Evolutionary conservation across 768 basidiomycete species (phyloP).

Genomic region (Cyathus striatus): DNA sequence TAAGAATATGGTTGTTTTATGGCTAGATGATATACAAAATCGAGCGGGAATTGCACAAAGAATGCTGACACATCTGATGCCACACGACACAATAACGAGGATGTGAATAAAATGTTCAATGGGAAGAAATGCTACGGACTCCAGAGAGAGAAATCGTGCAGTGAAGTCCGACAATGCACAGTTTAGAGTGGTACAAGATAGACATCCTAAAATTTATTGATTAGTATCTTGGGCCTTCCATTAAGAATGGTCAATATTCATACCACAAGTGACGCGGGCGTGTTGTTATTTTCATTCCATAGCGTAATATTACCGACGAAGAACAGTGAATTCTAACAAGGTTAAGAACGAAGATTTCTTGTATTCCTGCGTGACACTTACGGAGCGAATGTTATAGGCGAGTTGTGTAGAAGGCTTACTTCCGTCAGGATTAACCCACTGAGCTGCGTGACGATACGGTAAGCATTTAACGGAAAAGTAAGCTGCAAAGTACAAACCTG

Average conservation of each 20-base stretch:
- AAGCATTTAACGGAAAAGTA: background rate
- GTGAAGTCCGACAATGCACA: too few relatives aligned
- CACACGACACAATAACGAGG: too few relatives aligned
- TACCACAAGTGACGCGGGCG: conserved; percentile 27
- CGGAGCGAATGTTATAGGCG: conserved; percentile 30
- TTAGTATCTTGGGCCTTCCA: too few relatives aligned
- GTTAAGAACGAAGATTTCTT: background rate
- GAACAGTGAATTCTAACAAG: conserved; percentile 29
- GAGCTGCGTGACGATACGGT: conserved; percentile 25
- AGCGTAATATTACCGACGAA: conserved; percentile 37
- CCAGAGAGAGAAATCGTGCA: too few relatives aligned
- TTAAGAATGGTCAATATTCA: too few relatives aligned
- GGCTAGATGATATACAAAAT: too few relatives aligned
- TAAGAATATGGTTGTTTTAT: too few relatives aligned
- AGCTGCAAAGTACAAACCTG: conserved; percentile 20
- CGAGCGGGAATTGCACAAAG: too few relatives aligned
- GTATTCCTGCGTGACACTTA: conserved; percentile 6
- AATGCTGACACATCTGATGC: too few relatives aligned
- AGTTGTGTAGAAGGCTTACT: conserved; percentile 29
- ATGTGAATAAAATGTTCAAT: too few relatives aligned
- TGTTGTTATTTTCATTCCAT: conserved; percentile 28
- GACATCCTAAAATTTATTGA: conserved; percentile 11
- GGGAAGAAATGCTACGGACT: too few relatives aligned
- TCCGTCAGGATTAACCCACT: conserved; percentile 41
- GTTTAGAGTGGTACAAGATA: conserved; percentile 9